Evolutionary conservation across 768 basidiomycete genomes (phyloP).

Genomic region (Phlebiopsis gigantea): DNA sequence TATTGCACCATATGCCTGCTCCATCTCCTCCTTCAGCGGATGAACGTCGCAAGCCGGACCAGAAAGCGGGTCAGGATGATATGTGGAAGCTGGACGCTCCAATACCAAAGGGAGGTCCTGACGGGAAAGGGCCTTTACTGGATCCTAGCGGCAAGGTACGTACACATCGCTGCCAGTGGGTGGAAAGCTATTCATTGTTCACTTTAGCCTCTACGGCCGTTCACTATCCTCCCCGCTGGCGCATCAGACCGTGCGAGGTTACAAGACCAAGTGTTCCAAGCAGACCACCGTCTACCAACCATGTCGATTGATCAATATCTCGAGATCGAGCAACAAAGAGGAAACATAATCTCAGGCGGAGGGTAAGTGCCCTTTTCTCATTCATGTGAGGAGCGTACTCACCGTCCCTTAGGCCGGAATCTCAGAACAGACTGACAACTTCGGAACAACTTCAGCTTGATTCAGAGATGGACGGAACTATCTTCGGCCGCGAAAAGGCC

Average conservation of each 20-base stretch:
- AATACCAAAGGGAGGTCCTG: slow-evolving; percentile 24
- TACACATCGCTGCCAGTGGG: neutral
- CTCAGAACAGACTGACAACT: slow-evolving; percentile 60
- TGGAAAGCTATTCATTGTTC: slow-evolving; percentile 10
- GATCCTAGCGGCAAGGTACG: slow-evolving; percentile 74
- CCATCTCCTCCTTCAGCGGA: slow-evolving; percentile 32
- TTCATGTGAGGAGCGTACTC: too few species aligned
- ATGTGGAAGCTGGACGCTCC: slow-evolving; percentile 74
- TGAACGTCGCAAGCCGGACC: slow-evolving; percentile 30
- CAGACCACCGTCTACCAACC: slow-evolving; percentile 80
- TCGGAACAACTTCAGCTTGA: slow-evolving; percentile 76
- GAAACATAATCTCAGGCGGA: slow-evolving; percentile 84
- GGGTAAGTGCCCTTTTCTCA: slow-evolving; percentile 56
- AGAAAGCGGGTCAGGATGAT: slow-evolving; percentile 39
- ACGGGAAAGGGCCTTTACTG: slow-evolving; percentile 59
- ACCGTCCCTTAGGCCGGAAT: slow-evolving; percentile 46
- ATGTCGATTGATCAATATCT: slow-evolving; percentile 97
- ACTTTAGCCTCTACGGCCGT: slow-evolving; percentile 77
- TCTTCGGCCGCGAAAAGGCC: slow-evolving; percentile 55
- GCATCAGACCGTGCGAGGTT: slow-evolving; percentile 64
- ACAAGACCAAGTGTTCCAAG: slow-evolving; percentile 77
- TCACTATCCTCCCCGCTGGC: slow-evolving; percentile 83
- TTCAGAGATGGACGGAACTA: slow-evolving; percentile 80
- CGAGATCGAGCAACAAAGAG: slow-evolving; percentile 74
- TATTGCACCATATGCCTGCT: slow-evolving; percentile 55